A percentile compares a stretch with the other conserved stretches of the same genome.
Conservation (phyloP, 2,329 filamentous ascomycete genomes). For the Sporothrix sp. region DNA sequence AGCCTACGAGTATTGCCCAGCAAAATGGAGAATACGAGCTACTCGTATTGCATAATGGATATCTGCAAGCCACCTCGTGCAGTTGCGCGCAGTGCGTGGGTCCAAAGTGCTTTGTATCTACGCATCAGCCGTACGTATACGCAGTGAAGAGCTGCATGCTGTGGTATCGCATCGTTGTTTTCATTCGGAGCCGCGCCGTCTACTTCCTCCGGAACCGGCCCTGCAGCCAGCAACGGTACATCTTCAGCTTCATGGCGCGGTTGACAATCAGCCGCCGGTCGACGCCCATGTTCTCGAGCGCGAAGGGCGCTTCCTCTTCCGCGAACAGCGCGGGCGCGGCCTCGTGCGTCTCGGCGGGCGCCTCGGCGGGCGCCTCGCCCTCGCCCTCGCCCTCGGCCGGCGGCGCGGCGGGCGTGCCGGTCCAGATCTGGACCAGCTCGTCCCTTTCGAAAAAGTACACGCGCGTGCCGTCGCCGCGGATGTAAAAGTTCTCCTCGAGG, state of each 20-base stretch:
- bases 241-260: constrained; percentile 80
- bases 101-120: too few relatives aligned
- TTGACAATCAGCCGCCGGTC: constrained; percentile 90
- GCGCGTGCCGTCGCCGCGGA: constrained; percentile 85
- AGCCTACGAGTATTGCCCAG: too few relatives aligned
- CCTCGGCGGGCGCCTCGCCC: neutral
- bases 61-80: too few relatives aligned
- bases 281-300: constrained; percentile 67
- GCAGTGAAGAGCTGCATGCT: too few relatives aligned
- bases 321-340: neutral
- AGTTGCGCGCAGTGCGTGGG: too few relatives aligned
- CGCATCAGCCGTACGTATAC: too few relatives aligned
- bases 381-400: neutral
- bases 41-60: too few relatives aligned
- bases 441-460: constrained; percentile 96
- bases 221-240: constrained; percentile 97
- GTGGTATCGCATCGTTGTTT: too few relatives aligned
- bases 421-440: constrained; percentile 74
- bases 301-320: constrained; percentile 40
- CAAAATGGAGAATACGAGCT: too few relatives aligned
- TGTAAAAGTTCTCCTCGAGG: constrained; percentile 94
- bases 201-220: constrained; percentile 66
- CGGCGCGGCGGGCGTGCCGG: constrained; percentile 25
- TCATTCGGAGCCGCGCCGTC: neutral
- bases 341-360: constrained; percentile 15